Percentiles rank a stretch among this genome's conserved stretches.
phyloP scores from a whole-genome alignment of 2,329 filamentous ascomycete genomes.

The Trichoderma koningii region DNA sequence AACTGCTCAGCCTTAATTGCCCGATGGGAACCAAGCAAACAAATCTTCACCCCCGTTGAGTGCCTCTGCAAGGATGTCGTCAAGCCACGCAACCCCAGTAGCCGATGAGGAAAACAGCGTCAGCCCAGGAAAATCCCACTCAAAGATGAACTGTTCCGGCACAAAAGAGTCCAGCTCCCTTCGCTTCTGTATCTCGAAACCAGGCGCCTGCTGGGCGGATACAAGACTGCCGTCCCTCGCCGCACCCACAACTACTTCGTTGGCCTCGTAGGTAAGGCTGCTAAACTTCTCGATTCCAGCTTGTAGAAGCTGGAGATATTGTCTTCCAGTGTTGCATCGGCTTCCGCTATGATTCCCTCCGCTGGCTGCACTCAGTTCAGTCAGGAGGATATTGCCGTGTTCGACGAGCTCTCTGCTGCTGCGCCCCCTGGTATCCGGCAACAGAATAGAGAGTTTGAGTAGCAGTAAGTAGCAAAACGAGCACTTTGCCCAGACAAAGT shows the following conservation, averaged over 20 bases:
- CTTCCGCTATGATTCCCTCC: constrained; percentile 29
- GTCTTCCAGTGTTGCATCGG: constrained; percentile 41
- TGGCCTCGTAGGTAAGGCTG: constrained; percentile 22
- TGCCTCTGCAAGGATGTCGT: constrained; percentile 33
- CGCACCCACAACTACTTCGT: not conserved
- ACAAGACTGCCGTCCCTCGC: not conserved
- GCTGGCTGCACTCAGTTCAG: constrained; percentile 34
- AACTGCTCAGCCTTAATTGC: not conserved
- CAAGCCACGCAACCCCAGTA: constrained; percentile 34
- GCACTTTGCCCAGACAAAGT: constrained; percentile 61
- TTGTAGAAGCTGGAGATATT: constrained; percentile 35
- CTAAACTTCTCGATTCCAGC: constrained; percentile 34
- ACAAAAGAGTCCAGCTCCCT: constrained; percentile 55
- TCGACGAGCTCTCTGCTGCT: constrained; percentile 29
- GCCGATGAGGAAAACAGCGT: constrained; percentile 44
- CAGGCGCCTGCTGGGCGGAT: not conserved
- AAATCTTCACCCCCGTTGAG: constrained; percentile 32
- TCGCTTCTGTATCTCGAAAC: constrained; percentile 33
- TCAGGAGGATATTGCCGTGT: constrained; percentile 31
- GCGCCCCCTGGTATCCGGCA: constrained; percentile 43
- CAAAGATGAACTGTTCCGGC: constrained; percentile 57
- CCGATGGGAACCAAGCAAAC: constrained; percentile 25
- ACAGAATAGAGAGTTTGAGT: constrained; percentile 53
- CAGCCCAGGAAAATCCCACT: constrained; percentile 59
- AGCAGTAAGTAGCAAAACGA: constrained; percentile 59